Percentiles rank a stretch among this genome's conserved stretches.
phyloP scores from a whole-genome alignment of 1,284 basidiomycete genomes.

The Ustilago xerochloae region DNA sequence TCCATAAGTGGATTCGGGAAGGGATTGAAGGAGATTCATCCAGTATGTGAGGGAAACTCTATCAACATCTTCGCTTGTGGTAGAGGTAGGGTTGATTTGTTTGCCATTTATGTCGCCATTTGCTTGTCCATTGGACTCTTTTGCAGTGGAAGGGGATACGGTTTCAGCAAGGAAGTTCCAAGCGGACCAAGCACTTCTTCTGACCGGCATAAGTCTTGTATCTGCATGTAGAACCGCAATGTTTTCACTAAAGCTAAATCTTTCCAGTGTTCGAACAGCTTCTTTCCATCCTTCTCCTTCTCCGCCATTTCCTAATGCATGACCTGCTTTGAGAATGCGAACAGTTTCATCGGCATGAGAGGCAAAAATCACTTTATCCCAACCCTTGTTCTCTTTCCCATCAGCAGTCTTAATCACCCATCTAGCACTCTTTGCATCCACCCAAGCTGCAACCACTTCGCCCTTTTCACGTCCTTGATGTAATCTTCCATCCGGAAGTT shows the following conservation, averaged over 20 bases:
- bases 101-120: constrained; percentile 30
- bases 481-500: constrained; percentile 17
- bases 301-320: background rate
- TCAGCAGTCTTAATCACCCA: constrained; percentile 37
- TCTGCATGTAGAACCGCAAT: constrained; percentile 78
- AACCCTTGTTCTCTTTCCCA: constrained; percentile 63
- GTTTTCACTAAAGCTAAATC: constrained; percentile 75
- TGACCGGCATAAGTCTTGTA: constrained; percentile 49
- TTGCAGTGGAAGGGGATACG: constrained; percentile 2
- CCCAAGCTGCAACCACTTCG: constrained; percentile 25
- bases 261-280: constrained; percentile 70
- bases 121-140: background rate
- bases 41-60: constrained; percentile 71
- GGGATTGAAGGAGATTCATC: constrained; percentile 83
- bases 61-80: constrained; percentile 30
- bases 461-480: constrained; percentile 29
- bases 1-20: constrained; percentile 74
- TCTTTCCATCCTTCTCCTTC: constrained; percentile 69
- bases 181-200: constrained; percentile 50
- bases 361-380: constrained; percentile 81
- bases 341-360: constrained; percentile 79
- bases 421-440: constrained; percentile 64
- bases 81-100: background rate
- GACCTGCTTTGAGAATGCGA: constrained; percentile 71
- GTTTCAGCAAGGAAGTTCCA: constrained; percentile 62